Percentiles rank a stretch among this genome's conserved stretches.
Evolutionary conservation across 179 eudicot genomes (phyloP).

Genomic region (Heliamphora pulchella): DNA sequence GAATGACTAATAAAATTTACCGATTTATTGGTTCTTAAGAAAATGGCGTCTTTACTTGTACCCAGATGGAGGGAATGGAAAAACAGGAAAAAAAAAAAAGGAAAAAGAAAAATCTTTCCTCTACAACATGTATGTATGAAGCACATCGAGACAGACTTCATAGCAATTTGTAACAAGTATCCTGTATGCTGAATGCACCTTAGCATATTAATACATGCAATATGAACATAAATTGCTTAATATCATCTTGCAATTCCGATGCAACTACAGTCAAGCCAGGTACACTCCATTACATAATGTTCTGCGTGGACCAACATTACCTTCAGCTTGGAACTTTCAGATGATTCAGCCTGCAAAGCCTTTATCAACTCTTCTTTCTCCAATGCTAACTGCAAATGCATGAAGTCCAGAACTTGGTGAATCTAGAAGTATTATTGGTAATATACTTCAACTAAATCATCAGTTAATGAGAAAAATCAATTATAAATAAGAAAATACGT

Average conservation of each 20-base stretch:
- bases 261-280: background rate
- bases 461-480: background rate
- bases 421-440: conserved; percentile 2
- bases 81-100: too few species aligned
- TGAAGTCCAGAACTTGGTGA: background rate
- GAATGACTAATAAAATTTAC: background rate
- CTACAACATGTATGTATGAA: background rate
- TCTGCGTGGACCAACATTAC: conserved; percentile 28
- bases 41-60: background rate
- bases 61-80: background rate
- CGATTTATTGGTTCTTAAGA: background rate
- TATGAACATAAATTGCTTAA: background rate
- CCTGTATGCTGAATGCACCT: background rate
- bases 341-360: conserved; percentile 54
- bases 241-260: background rate
- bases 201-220: background rate
- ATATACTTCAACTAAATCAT: background rate
- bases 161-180: background rate
- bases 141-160: background rate
- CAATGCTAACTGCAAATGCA: conserved; percentile 54
- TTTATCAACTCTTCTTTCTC: conserved; percentile 77
- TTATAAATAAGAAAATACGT: background rate
- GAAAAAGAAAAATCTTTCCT: background rate
- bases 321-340: conserved; percentile 64
- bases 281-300: background rate